Base-by-base conservation (phyloP, 345 rosid genomes). In the Moricandia arvensis region DNA sequence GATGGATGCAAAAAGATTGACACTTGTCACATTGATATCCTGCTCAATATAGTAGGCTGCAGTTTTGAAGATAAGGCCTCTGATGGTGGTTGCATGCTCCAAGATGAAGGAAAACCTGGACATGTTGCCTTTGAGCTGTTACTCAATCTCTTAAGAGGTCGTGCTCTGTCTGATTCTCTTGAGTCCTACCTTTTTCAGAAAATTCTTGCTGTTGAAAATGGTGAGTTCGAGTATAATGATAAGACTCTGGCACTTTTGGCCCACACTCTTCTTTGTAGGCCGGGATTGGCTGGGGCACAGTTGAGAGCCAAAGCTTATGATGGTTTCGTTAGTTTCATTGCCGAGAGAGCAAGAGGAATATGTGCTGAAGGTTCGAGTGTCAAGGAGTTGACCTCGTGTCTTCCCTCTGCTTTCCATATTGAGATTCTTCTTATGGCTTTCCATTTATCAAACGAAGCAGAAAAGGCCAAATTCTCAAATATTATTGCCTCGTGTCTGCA, bases 341-440 rank as follows among this genome's bases (percentile, higher is more conserved):
- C 79, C 21, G 86, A 83, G 74, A 92, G 85, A 85, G 88, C 79
- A 34, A 78, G 81, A 58, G 63, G 60, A 72, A 71, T 90, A 73
- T 79, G 79, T 77, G 81, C 81, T 54, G 83, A 80, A 66, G 84
- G 84, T 73, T 87, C 83, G 78, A 76, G 79, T 72, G 79, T 85
- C 74, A 85, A 82, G 84, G 96, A 89, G 66, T 72, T 95, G 75
- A 78, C 88, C 78, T 83, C 69, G 41, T 81, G 82, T 68, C 98
- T 95, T 75, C 99, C 99, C 35, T 89, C 98, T 54, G 83, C 82
- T 33, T 89, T 90, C 79, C 96, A 95, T 81, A 74, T 92, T 80
- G 96, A 95, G 88, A 88, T 95, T 83, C 94, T 95, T 75, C 84
- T 92, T 37, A 83, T 89, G 88, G 90, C 97, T 68, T 95, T 92